These are phyloP conservation scores for Volvariella surrecta DNA, from an alignment of 1,284 basidiomycete species.

Conservation along the genomic window DNA sequence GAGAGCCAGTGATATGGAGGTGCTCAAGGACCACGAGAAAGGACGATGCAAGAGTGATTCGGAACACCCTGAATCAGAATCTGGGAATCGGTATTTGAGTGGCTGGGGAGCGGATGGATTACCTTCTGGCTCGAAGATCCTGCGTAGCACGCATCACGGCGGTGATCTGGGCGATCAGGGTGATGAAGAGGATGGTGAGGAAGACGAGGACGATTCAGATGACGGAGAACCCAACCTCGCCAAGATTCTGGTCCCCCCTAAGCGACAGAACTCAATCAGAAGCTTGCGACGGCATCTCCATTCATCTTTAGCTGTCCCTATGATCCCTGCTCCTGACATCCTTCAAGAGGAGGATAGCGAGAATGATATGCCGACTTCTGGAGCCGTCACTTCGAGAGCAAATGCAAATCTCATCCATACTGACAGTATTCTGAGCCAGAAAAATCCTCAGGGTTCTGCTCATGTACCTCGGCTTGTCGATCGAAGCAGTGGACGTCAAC, in stretches of 20 bases:
- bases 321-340: too few relatives aligned
- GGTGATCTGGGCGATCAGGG: conserved; percentile 13
- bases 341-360: too few relatives aligned
- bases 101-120: conserved; percentile 16
- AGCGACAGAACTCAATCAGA: conserved; percentile 61
- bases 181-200: conserved; percentile 17
- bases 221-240: conserved; percentile 61
- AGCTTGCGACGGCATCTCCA: conserved; percentile 51
- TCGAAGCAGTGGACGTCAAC: too few relatives aligned
- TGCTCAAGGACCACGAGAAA: conserved; percentile 5
- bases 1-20: conserved; percentile 6
- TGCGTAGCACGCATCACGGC: background rate
- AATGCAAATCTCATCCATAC: too few relatives aligned
- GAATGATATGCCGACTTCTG: too few relatives aligned
- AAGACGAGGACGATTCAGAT: conserved; percentile 34
- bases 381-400: too few relatives aligned
- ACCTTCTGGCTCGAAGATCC: conserved; percentile 3
- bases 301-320: too few relatives aligned
- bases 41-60: conserved; percentile 6
- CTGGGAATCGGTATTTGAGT: conserved; percentile 8
- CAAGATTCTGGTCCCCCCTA: conserved; percentile 58
- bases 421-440: too few relatives aligned
- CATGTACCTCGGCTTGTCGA: too few relatives aligned
- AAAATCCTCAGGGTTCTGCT: too few relatives aligned
- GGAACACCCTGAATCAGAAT: background rate